These are phyloP conservation scores for Geotrichum reessii DNA, from an alignment of 1,139 yeast genomes.

Conservation along the genomic window DNA sequence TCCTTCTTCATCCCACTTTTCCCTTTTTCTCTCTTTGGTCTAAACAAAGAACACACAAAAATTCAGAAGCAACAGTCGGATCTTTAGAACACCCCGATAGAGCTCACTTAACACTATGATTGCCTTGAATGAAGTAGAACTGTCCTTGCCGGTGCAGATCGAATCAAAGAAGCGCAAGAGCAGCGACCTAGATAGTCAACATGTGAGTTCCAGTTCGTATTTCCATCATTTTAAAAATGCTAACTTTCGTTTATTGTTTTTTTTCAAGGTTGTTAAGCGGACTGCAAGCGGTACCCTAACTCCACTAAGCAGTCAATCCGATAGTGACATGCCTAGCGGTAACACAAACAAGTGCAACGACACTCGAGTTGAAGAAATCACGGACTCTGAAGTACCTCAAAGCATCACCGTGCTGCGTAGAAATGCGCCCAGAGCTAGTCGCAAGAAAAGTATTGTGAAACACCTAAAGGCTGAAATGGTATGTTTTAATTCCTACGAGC, in stretches of 20 bases:
- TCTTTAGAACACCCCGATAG: not conserved
- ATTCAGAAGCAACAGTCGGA: not conserved
- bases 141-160: not conserved
- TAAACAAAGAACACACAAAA: not conserved
- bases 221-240: not conserved
- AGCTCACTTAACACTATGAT: constrained; percentile 1
- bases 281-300: constrained; percentile 1
- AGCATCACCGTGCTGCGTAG: constrained; percentile 1
- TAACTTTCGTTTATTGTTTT: not conserved
- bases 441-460: constrained; percentile 11
- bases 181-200: not conserved
- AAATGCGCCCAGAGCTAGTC: constrained; percentile 7
- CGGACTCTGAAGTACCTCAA: not conserved
- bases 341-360: not conserved
- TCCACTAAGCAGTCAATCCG: constrained; percentile 7
- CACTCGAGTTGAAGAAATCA: not conserved
- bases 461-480: constrained; percentile 11
- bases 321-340: not conserved
- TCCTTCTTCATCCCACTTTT: constrained; percentile 9
- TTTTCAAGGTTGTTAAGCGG: constrained; percentile 1
- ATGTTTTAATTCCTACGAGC: not conserved
- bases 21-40: not conserved
- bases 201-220: not conserved
- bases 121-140: not conserved
- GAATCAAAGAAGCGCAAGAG: not conserved